Conservation (phyloP, 306 rosid genomes). For the Sophora flavescens region DNA sequence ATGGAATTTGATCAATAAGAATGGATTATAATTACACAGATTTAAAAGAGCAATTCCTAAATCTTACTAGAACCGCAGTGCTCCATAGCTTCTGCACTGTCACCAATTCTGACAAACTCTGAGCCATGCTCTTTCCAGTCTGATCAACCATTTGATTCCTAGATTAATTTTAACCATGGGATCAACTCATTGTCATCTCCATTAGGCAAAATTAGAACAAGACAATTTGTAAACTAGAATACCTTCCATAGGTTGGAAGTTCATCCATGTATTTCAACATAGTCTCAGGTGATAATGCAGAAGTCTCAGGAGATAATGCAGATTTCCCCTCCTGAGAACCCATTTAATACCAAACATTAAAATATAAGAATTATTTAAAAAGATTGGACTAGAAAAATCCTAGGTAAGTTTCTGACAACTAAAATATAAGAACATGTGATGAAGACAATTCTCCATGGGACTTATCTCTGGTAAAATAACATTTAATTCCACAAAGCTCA, state of each 20-base stretch:
- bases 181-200: constrained; percentile 34
- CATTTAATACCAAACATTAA: constrained; percentile 43
- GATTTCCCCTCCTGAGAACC: constrained; percentile 62
- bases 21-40: constrained; percentile 21
- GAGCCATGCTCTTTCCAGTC: constrained; percentile 56
- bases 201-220: constrained; percentile 26
- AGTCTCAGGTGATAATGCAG: constrained; percentile 46
- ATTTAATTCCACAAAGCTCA: constrained; percentile 16
- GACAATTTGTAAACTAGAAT: constrained; percentile 26
- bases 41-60: constrained; percentile 32
- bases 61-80: constrained; percentile 69
- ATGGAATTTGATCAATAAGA: constrained; percentile 35
- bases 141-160: constrained; percentile 71
- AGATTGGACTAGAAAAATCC: constrained; percentile 11
- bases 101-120: constrained; percentile 64
- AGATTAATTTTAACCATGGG: constrained; percentile 41
- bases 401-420: constrained; percentile 30
- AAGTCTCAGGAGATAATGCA: constrained; percentile 46
- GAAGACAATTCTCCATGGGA: neutral
- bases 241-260: constrained; percentile 64
- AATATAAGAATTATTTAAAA: constrained; percentile 25
- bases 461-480: neutral
- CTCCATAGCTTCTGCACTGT: constrained; percentile 75
- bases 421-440: neutral
- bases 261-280: constrained; percentile 59